These are phyloP conservation scores for Beauveria pseudobassiana DNA, from an alignment of 2,329 filamentous ascomycete species.

Conservation along the genomic window DNA sequence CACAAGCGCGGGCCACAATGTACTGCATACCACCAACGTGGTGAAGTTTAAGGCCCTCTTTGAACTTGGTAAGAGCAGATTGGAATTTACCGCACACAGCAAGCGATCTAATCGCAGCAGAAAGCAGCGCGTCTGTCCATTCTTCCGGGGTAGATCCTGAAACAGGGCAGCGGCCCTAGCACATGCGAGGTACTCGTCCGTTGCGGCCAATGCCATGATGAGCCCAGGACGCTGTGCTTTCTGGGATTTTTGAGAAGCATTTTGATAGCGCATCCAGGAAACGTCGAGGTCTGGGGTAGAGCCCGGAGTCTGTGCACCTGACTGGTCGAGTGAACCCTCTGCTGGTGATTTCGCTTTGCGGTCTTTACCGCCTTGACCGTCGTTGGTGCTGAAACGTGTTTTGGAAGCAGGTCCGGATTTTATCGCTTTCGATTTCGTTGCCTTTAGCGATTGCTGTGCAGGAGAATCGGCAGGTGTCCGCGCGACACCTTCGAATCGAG, in stretches of 20 bases:
- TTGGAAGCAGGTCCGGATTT: no score
- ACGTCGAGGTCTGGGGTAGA: neutral
- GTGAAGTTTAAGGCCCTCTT: slow-evolving; percentile 27
- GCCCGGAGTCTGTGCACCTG: neutral
- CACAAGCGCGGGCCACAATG: slow-evolving; percentile 34
- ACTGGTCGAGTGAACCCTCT: neutral
- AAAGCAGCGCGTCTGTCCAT: slow-evolving; percentile 35
- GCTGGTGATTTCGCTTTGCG: neutral
- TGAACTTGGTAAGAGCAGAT: slow-evolving; percentile 34
- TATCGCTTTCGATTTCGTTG: neutral
- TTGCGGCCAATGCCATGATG: slow-evolving; percentile 35
- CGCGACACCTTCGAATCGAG: neutral
- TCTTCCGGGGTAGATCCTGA: slow-evolving; percentile 25
- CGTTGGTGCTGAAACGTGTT: neutral
- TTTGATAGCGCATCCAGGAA: slow-evolving; percentile 35
- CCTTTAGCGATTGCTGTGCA: neutral
- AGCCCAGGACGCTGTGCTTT: slow-evolving; percentile 24
- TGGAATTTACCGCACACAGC: slow-evolving; percentile 31
- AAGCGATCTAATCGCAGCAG: slow-evolving; percentile 34
- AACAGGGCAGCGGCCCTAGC: slow-evolving; percentile 40
- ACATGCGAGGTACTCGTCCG: slow-evolving; percentile 35
- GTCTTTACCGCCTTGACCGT: neutral
- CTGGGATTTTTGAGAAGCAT: slow-evolving; percentile 26
- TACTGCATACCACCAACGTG: slow-evolving; percentile 35
- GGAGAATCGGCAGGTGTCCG: neutral